Evolutionary conservation across 345 rosid species (phyloP), one percentile per base, ranked within the genome.

Genomic region (Balakata baccata): DNA sequence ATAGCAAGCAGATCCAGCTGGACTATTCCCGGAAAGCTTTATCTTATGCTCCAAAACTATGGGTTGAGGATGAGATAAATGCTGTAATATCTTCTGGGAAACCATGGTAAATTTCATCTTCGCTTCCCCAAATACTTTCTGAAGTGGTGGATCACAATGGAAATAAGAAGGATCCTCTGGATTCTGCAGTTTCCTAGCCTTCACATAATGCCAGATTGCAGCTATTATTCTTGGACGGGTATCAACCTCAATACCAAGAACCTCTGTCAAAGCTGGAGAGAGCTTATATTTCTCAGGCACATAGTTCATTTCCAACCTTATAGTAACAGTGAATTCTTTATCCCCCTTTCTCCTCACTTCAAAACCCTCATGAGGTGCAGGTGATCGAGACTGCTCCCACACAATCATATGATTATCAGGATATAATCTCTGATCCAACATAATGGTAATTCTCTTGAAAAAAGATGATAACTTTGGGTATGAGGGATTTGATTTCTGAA

Each of bases 271-370:
- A 59, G 93, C 83, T 52, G 92, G 84, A 73, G 99, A 92, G 59
- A 95, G 96, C 90, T 95, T 95, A 75, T 79, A 95, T 83, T 95
- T 95, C 78, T 92, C 99, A 43, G 99, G 99, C 54, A 84, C 78
- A 56, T 91, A 92, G 80, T 92, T 91, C 96, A 95, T 89, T 82
- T 95, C 99, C 89, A 95, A 70, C 38, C 92, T 74, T 68, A 94
- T 88, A 56, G 84, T 87, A 46, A 85, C 89, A n/a, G 87, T 80
- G 79, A 94, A 92, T 68, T 95, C 99, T 73, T 85, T 89, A 73
- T 95, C 96, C 69, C 99, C 99, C 85, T 89, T 92, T 79, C 99
- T 85, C 91, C 91, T 92, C 72, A 95, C 93, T 85, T 95, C 98
- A 80, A 95, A 95, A 74, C 99, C 99, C 83, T 95, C 99, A 17